A percentile compares a stretch with the other conserved stretches of the same genome.
phyloP scores from a whole-genome alignment of 2,329 filamentous ascomycete species.

The Cladophialophora exuberans region DNA sequence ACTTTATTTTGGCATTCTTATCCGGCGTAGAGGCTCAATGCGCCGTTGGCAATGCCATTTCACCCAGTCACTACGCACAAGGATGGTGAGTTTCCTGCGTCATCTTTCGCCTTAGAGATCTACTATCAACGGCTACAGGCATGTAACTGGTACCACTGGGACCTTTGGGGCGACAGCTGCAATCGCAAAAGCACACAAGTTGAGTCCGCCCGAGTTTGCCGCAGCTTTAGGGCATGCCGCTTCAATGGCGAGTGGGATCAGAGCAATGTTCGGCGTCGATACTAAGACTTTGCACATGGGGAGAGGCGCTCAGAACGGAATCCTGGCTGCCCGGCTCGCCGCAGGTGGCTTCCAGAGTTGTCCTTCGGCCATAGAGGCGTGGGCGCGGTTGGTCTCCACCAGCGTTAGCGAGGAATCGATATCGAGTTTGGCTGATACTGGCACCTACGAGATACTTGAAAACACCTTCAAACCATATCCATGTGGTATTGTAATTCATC shows the following conservation, averaged over 20 bases:
- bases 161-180: constrained; percentile 57
- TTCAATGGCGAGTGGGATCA: constrained; percentile 56
- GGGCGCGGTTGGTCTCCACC: constrained; percentile 55
- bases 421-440: constrained; percentile 1
- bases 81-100: constrained; percentile 48
- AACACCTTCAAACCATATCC: constrained; percentile 62
- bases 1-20: constrained; percentile 56
- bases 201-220: constrained; percentile 45
- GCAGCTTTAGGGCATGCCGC: constrained; percentile 59
- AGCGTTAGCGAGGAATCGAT: constrained; percentile 44
- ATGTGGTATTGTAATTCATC: constrained; percentile 61
- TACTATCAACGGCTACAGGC: constrained; percentile 28
- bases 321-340: constrained; percentile 52
- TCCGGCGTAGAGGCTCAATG: constrained; percentile 58
- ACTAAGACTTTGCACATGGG: constrained; percentile 60
- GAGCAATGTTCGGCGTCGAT: constrained; percentile 60
- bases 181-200: constrained; percentile 51
- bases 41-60: constrained; percentile 56
- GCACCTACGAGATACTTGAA: constrained; percentile 53
- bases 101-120: neutral
- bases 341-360: constrained; percentile 54
- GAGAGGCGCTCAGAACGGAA: constrained; percentile 56
- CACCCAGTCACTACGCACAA: constrained; percentile 57
- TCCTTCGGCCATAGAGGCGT: constrained; percentile 52
- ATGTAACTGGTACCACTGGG: constrained; percentile 58